Conservation (phyloP, 805 yeast genomes). For the Clavispora vitiphila region DNA sequence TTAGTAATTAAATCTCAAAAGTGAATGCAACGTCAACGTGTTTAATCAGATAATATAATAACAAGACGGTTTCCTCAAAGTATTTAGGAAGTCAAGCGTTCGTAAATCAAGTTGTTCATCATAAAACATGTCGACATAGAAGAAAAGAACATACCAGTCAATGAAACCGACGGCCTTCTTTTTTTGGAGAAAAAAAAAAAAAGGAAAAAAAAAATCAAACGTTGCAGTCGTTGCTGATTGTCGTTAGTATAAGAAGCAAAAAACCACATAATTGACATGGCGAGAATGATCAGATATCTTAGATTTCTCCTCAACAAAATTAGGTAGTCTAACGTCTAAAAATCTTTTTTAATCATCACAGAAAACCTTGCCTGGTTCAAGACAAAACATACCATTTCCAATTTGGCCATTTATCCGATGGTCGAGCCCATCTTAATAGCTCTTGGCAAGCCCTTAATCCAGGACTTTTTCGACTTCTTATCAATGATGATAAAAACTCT, state of each 20-base stretch:
- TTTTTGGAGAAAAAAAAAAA: neutral
- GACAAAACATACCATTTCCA: constrained; percentile 9
- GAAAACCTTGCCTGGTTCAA: neutral
- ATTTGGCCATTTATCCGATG: constrained; percentile 20
- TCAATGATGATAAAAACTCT: constrained; percentile 78
- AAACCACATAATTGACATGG: neutral
- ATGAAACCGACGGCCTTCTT: neutral
- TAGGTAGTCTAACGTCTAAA: constrained; percentile 42
- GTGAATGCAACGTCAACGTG: neutral
- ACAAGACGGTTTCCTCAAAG: constrained; percentile 21
- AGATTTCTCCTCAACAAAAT: constrained; percentile 30
- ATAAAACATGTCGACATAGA: constrained; percentile 2
- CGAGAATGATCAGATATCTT: constrained; percentile 20
- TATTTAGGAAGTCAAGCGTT: constrained; percentile 28
- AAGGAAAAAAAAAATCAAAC: neutral
- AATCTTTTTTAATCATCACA: constrained; percentile 32
- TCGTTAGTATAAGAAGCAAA: constrained; percentile 2
- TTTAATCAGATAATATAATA: constrained; percentile 14
- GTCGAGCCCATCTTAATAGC: constrained; percentile 51
- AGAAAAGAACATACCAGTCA: constrained; percentile 9
- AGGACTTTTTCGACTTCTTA: constrained; percentile 61
- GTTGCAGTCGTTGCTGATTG: neutral
- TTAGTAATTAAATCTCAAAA: neutral
- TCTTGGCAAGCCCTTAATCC: constrained; percentile 78
- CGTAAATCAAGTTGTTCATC: constrained; percentile 23